Evolutionary conservation across 306 rosid genomes (phyloP).

Genomic region (Acmispon strigosus): DNA sequence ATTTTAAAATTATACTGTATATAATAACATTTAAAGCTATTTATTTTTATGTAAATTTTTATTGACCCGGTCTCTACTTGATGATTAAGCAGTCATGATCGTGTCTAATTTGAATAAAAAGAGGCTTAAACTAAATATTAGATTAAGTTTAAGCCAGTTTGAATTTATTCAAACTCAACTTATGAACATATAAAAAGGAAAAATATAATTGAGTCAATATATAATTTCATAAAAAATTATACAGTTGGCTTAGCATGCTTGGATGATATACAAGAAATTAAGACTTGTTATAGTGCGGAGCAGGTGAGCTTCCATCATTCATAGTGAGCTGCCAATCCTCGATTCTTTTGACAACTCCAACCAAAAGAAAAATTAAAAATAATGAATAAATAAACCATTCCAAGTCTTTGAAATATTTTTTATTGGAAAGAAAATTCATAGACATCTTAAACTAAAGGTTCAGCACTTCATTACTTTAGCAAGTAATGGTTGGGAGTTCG

Average conservation of each 20-base stretch:
- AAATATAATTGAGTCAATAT: not conserved
- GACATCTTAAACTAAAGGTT: too few species aligned
- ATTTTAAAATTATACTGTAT: too few species aligned
- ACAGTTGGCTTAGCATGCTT: not conserved
- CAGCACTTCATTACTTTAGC: too few species aligned
- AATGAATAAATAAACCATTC: constrained; percentile 7
- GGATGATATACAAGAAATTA: not conserved
- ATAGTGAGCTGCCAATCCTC: constrained; percentile 42
- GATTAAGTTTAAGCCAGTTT: not conserved
- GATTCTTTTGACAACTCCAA: constrained; percentile 25
- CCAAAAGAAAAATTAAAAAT: not conserved
- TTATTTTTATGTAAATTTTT: not conserved
- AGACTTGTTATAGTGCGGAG: constrained; percentile 19
- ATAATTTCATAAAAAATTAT: not conserved
- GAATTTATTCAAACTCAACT: not conserved
- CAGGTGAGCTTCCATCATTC: constrained; percentile 46
- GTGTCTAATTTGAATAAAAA: not conserved
- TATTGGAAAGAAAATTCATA: too few species aligned
- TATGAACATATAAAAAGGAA: not conserved
- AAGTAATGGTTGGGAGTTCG: too few species aligned
- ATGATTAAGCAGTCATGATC: not conserved
- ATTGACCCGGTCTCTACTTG: not conserved
- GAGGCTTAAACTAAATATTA: not conserved
- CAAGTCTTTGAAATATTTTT: not conserved
- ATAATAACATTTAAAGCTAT: too few species aligned